Percentiles rank a stretch among this genome's conserved stretches.
These are phyloP conservation scores for Rubia balearica DNA, from an alignment of 305 asterid species.

Conservation along the genomic window DNA sequence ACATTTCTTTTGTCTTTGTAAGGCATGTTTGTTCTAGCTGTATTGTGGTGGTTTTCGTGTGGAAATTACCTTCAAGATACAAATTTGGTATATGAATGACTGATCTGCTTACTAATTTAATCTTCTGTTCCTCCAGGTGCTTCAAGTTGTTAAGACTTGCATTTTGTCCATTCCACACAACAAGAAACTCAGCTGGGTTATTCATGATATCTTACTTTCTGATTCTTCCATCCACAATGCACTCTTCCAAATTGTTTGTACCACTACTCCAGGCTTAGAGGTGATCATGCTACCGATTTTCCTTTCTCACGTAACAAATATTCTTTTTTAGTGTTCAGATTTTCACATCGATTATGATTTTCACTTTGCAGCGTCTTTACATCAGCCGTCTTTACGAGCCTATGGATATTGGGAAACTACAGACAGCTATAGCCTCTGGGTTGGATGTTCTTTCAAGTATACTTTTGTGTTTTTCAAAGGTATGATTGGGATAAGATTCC, in stretches of 20 bases:
- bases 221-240: constrained; percentile 84
- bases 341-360: constrained; percentile 17
- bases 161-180: constrained; percentile 40
- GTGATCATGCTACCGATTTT: constrained; percentile 32
- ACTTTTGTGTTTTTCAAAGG: constrained; percentile 61
- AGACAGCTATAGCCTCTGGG: constrained; percentile 57
- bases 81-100: neutral
- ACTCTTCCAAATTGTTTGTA: constrained; percentile 79
- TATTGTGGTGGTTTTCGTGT: neutral
- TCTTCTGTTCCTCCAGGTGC: constrained; percentile 46
- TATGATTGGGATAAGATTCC: constrained; percentile 26
- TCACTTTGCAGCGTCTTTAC: constrained; percentile 53
- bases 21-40: neutral
- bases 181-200: constrained; percentile 52
- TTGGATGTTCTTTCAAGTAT: constrained; percentile 67
- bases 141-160: constrained; percentile 77
- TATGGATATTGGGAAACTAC: constrained; percentile 83
- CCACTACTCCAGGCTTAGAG: constrained; percentile 69
- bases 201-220: constrained; percentile 55
- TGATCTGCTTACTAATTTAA: neutral
- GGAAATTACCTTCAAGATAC: neutral
- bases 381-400: constrained; percentile 66
- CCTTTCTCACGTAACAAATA: constrained; percentile 5
- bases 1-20: neutral
- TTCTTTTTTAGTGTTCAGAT: constrained; percentile 15